Base-by-base conservation (phyloP, 192 early-diverging fungal species). In the Coemansia sp. region DNA sequence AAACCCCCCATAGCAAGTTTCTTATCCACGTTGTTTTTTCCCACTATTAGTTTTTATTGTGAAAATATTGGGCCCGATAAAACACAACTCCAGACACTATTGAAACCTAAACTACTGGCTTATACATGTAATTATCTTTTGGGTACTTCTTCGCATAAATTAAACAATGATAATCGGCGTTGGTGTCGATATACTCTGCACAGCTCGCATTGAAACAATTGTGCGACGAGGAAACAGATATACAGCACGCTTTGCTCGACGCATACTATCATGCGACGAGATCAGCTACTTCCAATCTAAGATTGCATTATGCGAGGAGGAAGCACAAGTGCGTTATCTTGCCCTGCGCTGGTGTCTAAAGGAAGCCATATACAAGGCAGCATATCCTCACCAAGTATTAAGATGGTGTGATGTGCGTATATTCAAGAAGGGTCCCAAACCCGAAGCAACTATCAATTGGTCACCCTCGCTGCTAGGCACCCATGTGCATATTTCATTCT, bases 121-220 rank as follows among this genome's bases (percentile, higher is more conserved):
- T 0, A 7, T 9, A 28, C 16, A n/a, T 52, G 28, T 10, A 19
- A 4, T 23, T 52, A 25, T 55, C 0, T 30, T 52, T 25, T 53
- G 10, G 10, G 8, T 12, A 38, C 34, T 32, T 8, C n/a, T 32
- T 34, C 4, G 2, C 0, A 10, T 44, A 24, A 10, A 24, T 58
- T 24, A 24, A 19, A 57, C 31, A 52, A 90, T 89, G 82, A 89
- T 95, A 10, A 21, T 93, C 7, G 92, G 93, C 0, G 81, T 93
- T 41, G 94, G 94, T 19, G 73, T 88, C 26, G 93, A 96, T 62
- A 86, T 93, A 31, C 65, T 93, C 23, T 87, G 87, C 57, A 49
- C 90, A 19, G 82, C 86, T 6, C 84, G 92, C 7, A 81, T 96
- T 25, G 64, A 56, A 8, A 32, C 65, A 1, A 65, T 93, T 5